phyloP scores from a whole-genome alignment of 108 stramenopile species.

The Nannochloropsis salina region DNA sequence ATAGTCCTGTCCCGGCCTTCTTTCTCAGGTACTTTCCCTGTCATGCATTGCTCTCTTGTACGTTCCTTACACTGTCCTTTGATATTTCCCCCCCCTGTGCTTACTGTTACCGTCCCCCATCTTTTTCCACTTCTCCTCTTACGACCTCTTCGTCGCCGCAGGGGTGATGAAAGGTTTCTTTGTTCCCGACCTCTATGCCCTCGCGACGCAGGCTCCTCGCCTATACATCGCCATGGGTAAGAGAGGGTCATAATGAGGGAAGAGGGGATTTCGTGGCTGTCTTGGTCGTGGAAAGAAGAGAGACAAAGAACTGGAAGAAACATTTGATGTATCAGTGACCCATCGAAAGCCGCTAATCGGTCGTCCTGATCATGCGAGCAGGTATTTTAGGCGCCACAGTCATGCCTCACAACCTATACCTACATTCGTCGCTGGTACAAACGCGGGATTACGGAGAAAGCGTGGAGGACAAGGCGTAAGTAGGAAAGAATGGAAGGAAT shows the following conservation, averaged over 20 bases:
- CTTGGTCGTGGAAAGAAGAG: not conserved
- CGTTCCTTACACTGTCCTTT: not conserved
- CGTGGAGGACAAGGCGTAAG: not conserved
- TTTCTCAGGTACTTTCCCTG: not conserved
- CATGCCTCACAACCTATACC: conserved; percentile 40
- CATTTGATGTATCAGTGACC: not conserved
- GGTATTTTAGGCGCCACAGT: conserved; percentile 41
- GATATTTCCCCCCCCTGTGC: not conserved
- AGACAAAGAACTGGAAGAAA: not conserved
- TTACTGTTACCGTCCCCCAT: not conserved
- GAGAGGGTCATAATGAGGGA: not conserved
- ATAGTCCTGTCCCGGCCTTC: conserved; percentile 1
- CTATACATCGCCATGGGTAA: conserved; percentile 8
- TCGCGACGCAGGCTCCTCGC: not conserved
- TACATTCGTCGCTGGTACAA: conserved; percentile 29
- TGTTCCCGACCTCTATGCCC: not conserved
- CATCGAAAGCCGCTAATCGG: not conserved
- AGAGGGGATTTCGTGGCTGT: not conserved
- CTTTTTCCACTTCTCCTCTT: not conserved
- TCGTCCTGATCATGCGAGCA: conserved; percentile 19
- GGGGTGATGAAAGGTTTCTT: not conserved
- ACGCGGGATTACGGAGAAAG: conserved; percentile 9
- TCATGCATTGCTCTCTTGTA: not conserved
- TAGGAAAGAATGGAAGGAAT: not conserved
- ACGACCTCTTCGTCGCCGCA: not conserved